phyloP scores from a whole-genome alignment of 805 yeast species.

The Metschnikowia lunata region DNA sequence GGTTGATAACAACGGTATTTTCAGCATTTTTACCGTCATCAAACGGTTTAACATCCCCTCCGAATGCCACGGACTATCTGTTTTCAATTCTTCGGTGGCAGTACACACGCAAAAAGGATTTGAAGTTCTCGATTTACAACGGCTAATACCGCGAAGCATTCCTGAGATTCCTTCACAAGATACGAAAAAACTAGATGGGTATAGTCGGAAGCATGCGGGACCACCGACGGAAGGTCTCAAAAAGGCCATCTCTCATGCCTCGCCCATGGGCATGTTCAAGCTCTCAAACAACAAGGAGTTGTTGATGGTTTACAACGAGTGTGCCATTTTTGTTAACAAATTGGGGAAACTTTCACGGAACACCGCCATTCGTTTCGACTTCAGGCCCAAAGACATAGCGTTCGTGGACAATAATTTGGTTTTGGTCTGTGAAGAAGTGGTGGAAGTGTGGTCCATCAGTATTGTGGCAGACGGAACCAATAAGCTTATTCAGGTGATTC shows the following conservation, averaged over 20 bases:
- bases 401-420: conserved; percentile 32
- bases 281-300: conserved; percentile 51
- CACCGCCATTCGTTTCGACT: conserved; percentile 40
- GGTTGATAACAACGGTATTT: conserved; percentile 49
- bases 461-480: conserved; percentile 40
- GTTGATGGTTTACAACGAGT: conserved; percentile 63
- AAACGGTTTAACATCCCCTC: conserved; percentile 48
- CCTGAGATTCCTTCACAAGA: conserved; percentile 44
- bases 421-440: conserved; percentile 57
- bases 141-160: conserved; percentile 50
- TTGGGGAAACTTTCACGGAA: conserved; percentile 49
- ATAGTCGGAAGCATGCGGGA: conserved; percentile 28
- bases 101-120: conserved; percentile 66
- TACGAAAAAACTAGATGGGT: conserved; percentile 28
- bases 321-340: conserved; percentile 62
- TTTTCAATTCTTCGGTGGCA: conserved; percentile 63
- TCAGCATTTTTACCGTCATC: conserved; percentile 34
- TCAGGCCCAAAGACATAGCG: conserved; percentile 34
- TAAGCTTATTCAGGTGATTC: conserved; percentile 61
- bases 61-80: conserved; percentile 57
- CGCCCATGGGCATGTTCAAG: conserved; percentile 62
- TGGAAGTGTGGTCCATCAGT: conserved; percentile 64
- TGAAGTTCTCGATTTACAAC: conserved; percentile 58
- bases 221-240: conserved; percentile 24
- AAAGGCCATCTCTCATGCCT: conserved; percentile 36